Base-by-base conservation (phyloP, 148 eudicot genomes). In the Selenicereus undatus region DNA sequence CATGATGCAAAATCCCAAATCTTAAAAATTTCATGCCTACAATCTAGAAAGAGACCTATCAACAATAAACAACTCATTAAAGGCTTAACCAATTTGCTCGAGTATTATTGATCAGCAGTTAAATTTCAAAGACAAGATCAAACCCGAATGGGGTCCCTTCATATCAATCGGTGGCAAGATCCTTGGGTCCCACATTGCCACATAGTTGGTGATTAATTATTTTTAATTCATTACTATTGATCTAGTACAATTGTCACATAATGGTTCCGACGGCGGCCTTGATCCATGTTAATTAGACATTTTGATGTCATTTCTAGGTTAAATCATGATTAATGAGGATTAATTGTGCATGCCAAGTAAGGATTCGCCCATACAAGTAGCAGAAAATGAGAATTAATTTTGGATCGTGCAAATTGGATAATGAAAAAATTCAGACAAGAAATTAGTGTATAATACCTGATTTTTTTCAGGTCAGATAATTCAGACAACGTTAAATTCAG, bases 251-350 rank as follows among this genome's bases (percentile, higher is more conserved):
- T 79, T 79, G 75, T 70, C 81, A 42, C 43, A 27, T 27, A 30
- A 17, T 69, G 81, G 81, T 69, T 78, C 64, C 64, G 48, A 78
- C 65, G 65, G 74, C 75, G 74, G 81, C 48, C 54, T 13, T 16
- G 48, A 78, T 69, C 18, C 68, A 77, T 77, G 24, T 77, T 58
- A 58, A 48, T 12, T 56, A 21, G 39, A 64, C 79, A 29, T 22
- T 62, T 76, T 11, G 26, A 26, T 24, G 75, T 78, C 81, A 50
- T 29, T 68, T 69, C 48, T 73, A 50, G 39, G 64, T 39, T 16
- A 69, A 48, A 43, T 66, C 60, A 78, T 66, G 60, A 62, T 42
- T 45, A 39, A 65, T 68, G 72, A 69, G 72, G 6, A 27, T 69
- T 69, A 69, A 29, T 69, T 69, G 39, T 14, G 72, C 42, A 29